A percentile compares a stretch with the other conserved stretches of the same genome.
These are phyloP conservation scores for Ambrosiella xylebori DNA, from an alignment of 2,329 filamentous ascomycete species.

Conservation along the genomic window DNA sequence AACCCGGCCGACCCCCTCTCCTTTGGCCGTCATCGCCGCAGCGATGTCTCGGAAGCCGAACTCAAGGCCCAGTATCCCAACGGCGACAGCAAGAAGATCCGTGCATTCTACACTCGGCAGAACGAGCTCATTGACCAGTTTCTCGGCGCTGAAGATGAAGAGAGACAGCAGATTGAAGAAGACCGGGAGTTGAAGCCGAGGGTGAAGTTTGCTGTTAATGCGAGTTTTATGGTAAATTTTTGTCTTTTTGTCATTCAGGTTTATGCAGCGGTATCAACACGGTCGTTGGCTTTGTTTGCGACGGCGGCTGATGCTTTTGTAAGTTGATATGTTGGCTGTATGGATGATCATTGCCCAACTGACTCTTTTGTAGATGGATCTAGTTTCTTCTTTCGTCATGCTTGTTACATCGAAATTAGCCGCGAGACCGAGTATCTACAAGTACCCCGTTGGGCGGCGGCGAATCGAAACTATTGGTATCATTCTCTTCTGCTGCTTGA, in stretches of 20 bases:
- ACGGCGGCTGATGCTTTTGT: conserved; percentile 48
- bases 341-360: background rate
- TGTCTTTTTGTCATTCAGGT: conserved; percentile 40
- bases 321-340: conserved; percentile 16
- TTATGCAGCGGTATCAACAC: conserved; percentile 39
- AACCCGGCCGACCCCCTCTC: conserved; percentile 21
- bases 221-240: conserved; percentile 33
- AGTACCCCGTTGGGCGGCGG: conserved; percentile 44
- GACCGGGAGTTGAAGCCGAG: conserved; percentile 31
- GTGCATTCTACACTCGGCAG: conserved; percentile 30
- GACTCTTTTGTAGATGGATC: conserved; percentile 31
- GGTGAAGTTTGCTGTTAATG: conserved; percentile 36
- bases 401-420: conserved; percentile 42
- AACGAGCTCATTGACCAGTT: conserved; percentile 35
- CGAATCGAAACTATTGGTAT: conserved; percentile 48
- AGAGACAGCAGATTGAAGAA: conserved; percentile 33
- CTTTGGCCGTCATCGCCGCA: conserved; percentile 25
- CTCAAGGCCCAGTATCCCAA: conserved; percentile 24
- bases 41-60: conserved; percentile 12
- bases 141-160: conserved; percentile 37
- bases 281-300: conserved; percentile 44
- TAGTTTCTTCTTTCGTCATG: conserved; percentile 47
- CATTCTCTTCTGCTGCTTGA: conserved; percentile 47
- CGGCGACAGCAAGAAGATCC: conserved; percentile 26
- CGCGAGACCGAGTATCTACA: conserved; percentile 40